These are phyloP conservation scores for Cronartium ribicola DNA, from an alignment of 1,284 basidiomycete genomes.

Conservation along the genomic window DNA sequence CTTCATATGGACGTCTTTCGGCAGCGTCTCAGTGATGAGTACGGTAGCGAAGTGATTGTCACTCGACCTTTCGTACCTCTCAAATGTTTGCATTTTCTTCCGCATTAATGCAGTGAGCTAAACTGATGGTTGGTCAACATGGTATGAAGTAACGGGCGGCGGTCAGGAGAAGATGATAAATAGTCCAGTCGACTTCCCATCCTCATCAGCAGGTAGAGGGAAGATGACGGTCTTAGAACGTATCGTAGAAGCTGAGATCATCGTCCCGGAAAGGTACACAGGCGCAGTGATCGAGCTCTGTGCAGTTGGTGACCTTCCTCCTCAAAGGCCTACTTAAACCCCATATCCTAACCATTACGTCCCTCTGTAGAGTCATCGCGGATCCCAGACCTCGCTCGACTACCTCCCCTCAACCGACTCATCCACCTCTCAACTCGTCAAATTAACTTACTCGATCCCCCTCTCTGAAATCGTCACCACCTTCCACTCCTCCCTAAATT, in stretches of 20 bases:
- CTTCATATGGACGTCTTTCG: conserved; percentile 96
- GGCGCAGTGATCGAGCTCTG: conserved; percentile 92
- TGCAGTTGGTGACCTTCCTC: conserved; percentile 52
- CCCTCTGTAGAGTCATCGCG: conserved; percentile 45
- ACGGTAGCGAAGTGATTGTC: conserved; percentile 57
- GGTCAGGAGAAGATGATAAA: conserved; percentile 66
- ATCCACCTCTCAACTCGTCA: conserved; percentile 18
- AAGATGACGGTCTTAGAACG: conserved; percentile 80
- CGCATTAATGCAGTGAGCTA: conserved; percentile 52
- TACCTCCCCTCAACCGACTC: conserved; percentile 44
- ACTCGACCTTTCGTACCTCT: conserved; percentile 92
- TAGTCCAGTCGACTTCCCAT: conserved; percentile 86
- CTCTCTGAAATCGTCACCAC: conserved; percentile 84
- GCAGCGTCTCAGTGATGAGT: conserved; percentile 94
- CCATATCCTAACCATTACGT: background rate
- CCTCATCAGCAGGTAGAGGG: conserved; percentile 60
- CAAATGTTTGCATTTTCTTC: conserved; percentile 60
- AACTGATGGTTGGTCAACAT: background rate
- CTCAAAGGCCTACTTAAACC: background rate
- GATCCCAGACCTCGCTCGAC: conserved; percentile 46
- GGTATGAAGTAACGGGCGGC: conserved; percentile 50
- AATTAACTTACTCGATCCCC: conserved; percentile 64
- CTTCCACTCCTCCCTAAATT: conserved; percentile 85
- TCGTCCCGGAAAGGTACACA: conserved; percentile 66
- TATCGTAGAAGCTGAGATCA: conserved; percentile 63